phyloP scores from a whole-genome alignment of 1,139 yeast genomes.

The Sugiyamaella xylanicola region DNA sequence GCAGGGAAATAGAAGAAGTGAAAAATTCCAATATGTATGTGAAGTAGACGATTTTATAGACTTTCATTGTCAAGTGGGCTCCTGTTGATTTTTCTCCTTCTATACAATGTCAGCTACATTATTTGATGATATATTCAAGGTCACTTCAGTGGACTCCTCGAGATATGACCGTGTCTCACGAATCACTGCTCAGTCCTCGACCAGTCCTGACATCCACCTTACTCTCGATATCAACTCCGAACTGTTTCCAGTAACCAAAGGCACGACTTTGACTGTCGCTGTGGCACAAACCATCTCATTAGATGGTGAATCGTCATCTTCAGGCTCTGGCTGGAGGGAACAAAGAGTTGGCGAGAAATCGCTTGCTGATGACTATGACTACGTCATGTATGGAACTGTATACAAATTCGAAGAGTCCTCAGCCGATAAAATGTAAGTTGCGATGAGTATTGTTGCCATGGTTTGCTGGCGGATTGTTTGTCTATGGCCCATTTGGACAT shows the following conservation, averaged over 20 bases:
- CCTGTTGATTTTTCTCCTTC: too few species aligned
- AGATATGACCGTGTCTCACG: constrained; percentile 93
- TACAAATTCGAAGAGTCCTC: constrained; percentile 92
- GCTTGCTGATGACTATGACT: constrained; percentile 95
- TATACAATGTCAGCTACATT: constrained; percentile 60
- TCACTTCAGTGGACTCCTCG: constrained; percentile 82
- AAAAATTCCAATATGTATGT: constrained; percentile 4
- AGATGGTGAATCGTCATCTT: constrained; percentile 56
- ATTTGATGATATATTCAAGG: constrained; percentile 90
- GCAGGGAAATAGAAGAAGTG: constrained; percentile 3
- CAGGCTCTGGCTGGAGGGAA: constrained; percentile 76
- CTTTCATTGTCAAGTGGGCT: too few species aligned
- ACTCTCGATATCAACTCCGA: constrained; percentile 92
- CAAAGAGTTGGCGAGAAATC: constrained; percentile 82
- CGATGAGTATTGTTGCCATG: too few species aligned
- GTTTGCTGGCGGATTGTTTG: too few species aligned
- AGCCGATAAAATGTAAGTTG: constrained; percentile 55
- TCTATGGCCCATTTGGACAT: too few species aligned
- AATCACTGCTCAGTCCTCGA: constrained; percentile 83
- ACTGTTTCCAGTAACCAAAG: constrained; percentile 78
- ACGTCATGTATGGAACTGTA: constrained; percentile 97
- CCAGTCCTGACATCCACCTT: constrained; percentile 78
- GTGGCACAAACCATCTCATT: constrained; percentile 72
- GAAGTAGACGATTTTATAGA: not conserved
- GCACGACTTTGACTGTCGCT: constrained; percentile 85